A percentile compares a stretch with the other conserved stretches of the same genome.
Conservation (phyloP, 768 basidiomycete species). For the Termitomyces sp. region DNA sequence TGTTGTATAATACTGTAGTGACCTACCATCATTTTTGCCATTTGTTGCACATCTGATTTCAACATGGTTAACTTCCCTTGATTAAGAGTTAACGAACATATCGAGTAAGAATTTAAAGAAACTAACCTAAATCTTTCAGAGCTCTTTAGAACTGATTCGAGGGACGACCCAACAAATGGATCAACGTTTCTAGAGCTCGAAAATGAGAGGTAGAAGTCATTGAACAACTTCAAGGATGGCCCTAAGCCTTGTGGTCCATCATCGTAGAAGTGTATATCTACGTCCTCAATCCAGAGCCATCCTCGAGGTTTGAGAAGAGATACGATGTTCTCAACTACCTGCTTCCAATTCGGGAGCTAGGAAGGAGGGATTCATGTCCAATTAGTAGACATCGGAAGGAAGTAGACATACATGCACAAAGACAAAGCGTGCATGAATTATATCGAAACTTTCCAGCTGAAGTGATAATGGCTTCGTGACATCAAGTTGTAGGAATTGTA, state of each 20-base stretch:
- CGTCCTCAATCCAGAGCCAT: slow-evolving; percentile 8
- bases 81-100: background rate
- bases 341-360: background rate
- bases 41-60: background rate
- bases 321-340: background rate
- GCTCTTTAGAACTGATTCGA: background rate
- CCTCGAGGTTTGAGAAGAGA: slow-evolving; percentile 4
- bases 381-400: background rate
- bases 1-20: background rate
- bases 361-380: background rate
- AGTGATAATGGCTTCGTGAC: background rate
- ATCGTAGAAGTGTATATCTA: background rate
- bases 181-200: background rate
- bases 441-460: background rate
- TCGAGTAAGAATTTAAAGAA: background rate
- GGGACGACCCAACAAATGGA: slow-evolving; percentile 1
- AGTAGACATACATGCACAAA: background rate
- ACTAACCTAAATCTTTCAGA: slow-evolving; percentile 1
- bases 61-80: background rate
- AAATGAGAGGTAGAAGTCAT: background rate
- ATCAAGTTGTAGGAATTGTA: slow-evolving; percentile 1
- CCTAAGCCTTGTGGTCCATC: background rate
- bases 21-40: slow-evolving; percentile 1
- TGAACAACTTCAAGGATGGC: background rate
- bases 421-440: background rate